Base-by-base conservation (phyloP, 139 green algal genomes). In the Chlorella vulgaris region DNA sequence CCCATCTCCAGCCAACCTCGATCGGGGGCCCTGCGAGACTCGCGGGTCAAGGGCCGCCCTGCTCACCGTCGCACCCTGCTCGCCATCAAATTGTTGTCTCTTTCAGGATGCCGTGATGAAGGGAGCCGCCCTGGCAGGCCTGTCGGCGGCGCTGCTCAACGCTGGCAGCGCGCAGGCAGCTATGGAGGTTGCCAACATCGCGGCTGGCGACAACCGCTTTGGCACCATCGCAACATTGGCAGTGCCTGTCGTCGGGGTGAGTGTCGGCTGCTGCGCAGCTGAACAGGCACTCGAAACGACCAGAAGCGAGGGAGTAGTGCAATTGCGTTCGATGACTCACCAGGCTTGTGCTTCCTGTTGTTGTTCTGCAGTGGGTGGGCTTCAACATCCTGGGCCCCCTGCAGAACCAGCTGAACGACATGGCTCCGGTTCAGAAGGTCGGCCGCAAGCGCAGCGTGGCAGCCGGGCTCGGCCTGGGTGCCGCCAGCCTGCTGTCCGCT, bases 101-200 rank as follows among this genome's bases (percentile, higher is more conserved):
- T 31, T 65, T 51, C 83, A 87, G 83, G 83, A 80, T 38, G 76
- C 58, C 35, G 38, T 80, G 7, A 60, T 78, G 22, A 87, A 87
- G 69, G 10, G 40, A 26, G 31, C 74, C 22, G 71, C 62, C 36
- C 39, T 87, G 35, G 70, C 58, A 33, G 80, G 86, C 60, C 58
- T 87, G 21, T 85, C 73, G 7, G 83, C 70, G 26, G 81, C 87
- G 5, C 36, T 91, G 35, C 51, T 88, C 31, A 60, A 66, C 35
- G 87, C 87, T 69, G 87, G 84, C 60, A 84, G 85, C 47, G 87
- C 84, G 0, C 62, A 84, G 28, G 87, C 87, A 6, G 84, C 82
- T 7, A 76, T 78, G 69, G 86, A 95, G 76, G 61, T 94, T 22
- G 76, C 76, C 62, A 81, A 66, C 76, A 73, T 81, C 3, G 76